These are phyloP conservation scores for Pichia sp. DNA, from an alignment of 1,139 yeast species.

Conservation along the genomic window DNA sequence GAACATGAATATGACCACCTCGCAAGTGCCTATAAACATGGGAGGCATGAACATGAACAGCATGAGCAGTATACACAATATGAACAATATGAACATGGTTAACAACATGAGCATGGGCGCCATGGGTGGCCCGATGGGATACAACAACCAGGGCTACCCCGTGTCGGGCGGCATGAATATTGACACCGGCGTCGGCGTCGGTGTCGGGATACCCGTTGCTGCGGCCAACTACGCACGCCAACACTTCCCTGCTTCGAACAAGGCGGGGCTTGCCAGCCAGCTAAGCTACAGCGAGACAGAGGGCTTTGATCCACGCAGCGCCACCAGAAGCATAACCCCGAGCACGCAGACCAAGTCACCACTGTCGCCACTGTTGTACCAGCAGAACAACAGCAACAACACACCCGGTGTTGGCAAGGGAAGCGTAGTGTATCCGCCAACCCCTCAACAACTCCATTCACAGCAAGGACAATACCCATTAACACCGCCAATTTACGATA, in stretches of 20 bases:
- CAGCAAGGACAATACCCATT: neutral
- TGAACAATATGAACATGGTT: neutral
- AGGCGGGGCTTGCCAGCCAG: neutral
- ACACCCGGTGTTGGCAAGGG: neutral
- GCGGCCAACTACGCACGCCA: neutral
- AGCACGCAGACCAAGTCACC: neutral
- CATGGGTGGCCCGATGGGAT: neutral
- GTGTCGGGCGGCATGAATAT: neutral
- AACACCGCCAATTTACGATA: neutral
- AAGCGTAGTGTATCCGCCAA: conserved; percentile 8
- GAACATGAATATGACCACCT: neutral
- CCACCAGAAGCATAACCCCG: neutral
- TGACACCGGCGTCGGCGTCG: no score
- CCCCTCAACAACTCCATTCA: conserved; percentile 7
- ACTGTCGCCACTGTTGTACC: neutral
- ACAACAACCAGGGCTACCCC: neutral
- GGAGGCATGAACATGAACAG: neutral
- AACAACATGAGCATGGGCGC: neutral
- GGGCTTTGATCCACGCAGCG: neutral
- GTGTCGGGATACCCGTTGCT: neutral
- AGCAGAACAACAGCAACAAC: neutral
- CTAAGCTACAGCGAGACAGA: neutral
- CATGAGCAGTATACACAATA: neutral
- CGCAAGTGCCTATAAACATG: neutral
- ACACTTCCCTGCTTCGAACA: neutral